Conservation (phyloP, 345 rosid species). For the Melaleuca alternifolia region DNA sequence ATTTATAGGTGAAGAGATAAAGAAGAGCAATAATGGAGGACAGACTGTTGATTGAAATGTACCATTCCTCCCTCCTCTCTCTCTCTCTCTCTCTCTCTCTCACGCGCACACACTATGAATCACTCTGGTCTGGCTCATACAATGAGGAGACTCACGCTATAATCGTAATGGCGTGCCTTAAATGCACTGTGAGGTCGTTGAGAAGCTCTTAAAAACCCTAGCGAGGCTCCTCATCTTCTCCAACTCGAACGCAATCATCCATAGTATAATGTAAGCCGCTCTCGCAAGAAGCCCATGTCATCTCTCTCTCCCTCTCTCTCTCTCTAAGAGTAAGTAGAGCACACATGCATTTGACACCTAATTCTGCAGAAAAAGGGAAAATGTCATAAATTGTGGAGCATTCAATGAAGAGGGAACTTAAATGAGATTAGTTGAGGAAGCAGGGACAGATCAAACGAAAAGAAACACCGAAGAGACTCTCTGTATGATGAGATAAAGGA, state of each 20-base stretch:
- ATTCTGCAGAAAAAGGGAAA: slow-evolving; percentile 35
- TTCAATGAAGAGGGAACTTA: slow-evolving; percentile 35
- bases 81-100: neutral
- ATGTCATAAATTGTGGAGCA: slow-evolving; percentile 32
- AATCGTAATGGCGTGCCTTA: slow-evolving; percentile 13
- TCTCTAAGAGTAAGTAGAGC: neutral
- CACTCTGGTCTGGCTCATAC: neutral
- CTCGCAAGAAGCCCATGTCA: neutral
- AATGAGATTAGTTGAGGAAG: slow-evolving; percentile 78
- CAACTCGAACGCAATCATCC: neutral
- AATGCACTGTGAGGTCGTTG: slow-evolving; percentile 51
- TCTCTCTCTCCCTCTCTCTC: neutral
- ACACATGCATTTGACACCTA: slow-evolving; percentile 26
- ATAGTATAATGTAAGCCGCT: neutral
- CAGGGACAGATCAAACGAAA: neutral
- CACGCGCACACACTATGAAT: neutral
- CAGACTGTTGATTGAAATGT: slow-evolving; percentile 43
- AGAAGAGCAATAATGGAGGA: slow-evolving; percentile 40
- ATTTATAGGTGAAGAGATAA: slow-evolving; percentile 11
- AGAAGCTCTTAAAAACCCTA: slow-evolving; percentile 7
- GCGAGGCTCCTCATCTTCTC: neutral
- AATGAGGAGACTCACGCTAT: neutral
- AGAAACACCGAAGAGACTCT: neutral
- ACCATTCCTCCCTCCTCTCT: neutral
- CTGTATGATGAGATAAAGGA: neutral